Percentiles rank a stretch among this genome's conserved stretches.
These are phyloP conservation scores for Podila epigama DNA, from an alignment of 192 early-diverging fungal genomes.

Conservation along the genomic window DNA sequence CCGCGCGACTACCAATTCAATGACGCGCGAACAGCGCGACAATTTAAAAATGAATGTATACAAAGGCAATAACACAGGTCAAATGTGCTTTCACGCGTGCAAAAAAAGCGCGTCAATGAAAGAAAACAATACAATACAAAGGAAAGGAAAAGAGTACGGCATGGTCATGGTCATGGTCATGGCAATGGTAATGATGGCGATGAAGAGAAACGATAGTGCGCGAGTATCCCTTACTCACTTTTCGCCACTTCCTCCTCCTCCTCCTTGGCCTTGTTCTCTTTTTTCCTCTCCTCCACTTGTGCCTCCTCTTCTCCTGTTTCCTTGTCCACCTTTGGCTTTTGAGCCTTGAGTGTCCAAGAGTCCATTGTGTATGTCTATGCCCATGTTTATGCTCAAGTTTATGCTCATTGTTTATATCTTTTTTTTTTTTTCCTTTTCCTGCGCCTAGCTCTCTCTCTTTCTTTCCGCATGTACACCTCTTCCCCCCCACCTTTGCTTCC, in stretches of 20 bases:
- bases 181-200: too few relatives aligned
- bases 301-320: background rate
- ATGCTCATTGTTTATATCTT: background rate
- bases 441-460: background rate
- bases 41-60: too few relatives aligned
- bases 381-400: background rate
- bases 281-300: background rate
- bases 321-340: background rate
- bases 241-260: background rate
- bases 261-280: background rate
- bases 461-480: background rate
- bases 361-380: background rate
- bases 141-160: too few relatives aligned
- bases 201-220: too few relatives aligned
- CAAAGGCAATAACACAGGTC: too few relatives aligned
- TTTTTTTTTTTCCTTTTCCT: background rate
- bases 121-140: too few relatives aligned
- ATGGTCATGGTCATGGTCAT: too few relatives aligned
- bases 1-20: too few relatives aligned
- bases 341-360: background rate
- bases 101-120: too few relatives aligned
- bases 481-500: background rate
- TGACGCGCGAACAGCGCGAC: too few relatives aligned
- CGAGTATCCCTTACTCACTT: background rate
- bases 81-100: too few relatives aligned